Evolutionary conservation across 768 basidiomycete species (phyloP).

Genomic region (Lactarius quietus): DNA sequence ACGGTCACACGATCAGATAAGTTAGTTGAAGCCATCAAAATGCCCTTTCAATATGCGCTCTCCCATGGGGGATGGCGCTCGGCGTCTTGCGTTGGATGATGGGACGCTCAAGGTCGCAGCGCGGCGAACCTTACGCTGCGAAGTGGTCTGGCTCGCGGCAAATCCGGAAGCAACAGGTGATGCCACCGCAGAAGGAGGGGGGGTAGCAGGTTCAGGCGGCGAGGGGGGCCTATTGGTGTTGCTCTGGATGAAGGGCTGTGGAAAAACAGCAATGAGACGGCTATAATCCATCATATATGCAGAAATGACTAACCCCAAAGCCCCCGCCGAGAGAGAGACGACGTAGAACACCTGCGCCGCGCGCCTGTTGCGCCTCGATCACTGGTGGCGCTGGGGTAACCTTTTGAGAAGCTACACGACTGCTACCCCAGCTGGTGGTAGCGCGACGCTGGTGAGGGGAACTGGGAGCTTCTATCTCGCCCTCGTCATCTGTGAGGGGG

Average conservation of each 20-base stretch:
- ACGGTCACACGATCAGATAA: neutral
- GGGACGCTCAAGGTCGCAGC: slow-evolving; percentile 54
- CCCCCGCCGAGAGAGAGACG: slow-evolving; percentile 67
- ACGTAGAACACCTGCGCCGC: slow-evolving; percentile 67
- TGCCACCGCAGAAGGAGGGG: slow-evolving; percentile 21
- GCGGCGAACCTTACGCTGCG: slow-evolving; percentile 38
- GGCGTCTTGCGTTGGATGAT: slow-evolving; percentile 44
- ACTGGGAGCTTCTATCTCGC: slow-evolving; percentile 13
- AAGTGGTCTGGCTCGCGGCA: slow-evolving; percentile 7
- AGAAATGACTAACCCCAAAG: slow-evolving; percentile 50
- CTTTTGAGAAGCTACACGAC: slow-evolving; percentile 47
- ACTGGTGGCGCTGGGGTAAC: slow-evolving; percentile 29
- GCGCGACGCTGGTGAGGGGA: slow-evolving; percentile 45
- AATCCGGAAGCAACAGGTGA: neutral
- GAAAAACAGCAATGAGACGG: slow-evolving; percentile 19
- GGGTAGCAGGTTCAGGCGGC: slow-evolving; percentile 19
- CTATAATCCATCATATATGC: neutral
- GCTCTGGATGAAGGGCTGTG: slow-evolving; percentile 22
- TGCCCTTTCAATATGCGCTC: slow-evolving; percentile 89
- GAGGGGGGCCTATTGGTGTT: slow-evolving; percentile 12
- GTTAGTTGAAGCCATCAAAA: slow-evolving; percentile 81
- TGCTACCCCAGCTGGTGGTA: slow-evolving; percentile 50
- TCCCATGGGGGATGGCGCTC: slow-evolving; percentile 84
- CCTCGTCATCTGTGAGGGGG: slow-evolving; percentile 17
- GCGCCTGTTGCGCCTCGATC: slow-evolving; percentile 47